These are phyloP conservation scores for Aspergillus ellipticus DNA, from an alignment of 495 filamentous ascomycete genomes.

Conservation along the genomic window DNA sequence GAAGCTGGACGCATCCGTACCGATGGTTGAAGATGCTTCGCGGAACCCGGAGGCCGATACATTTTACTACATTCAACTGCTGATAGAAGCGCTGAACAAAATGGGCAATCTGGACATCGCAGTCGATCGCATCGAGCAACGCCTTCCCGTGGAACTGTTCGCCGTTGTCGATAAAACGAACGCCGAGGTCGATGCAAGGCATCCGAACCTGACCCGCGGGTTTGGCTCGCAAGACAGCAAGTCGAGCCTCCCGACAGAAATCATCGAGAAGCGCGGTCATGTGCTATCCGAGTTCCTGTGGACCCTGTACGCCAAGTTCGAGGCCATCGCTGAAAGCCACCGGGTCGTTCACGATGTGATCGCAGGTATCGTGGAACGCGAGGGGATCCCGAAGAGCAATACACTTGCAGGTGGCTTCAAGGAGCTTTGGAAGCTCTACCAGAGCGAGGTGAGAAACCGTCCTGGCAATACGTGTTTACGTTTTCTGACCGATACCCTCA, in stretches of 20 bases:
- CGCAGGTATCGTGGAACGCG: conserved; percentile 72
- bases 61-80: conserved; percentile 83
- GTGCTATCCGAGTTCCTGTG: conserved; percentile 86
- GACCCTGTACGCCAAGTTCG: conserved; percentile 94
- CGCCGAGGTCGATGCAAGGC: conserved; percentile 84
- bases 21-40: conserved; percentile 80
- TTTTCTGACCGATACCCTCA: conserved; percentile 42
- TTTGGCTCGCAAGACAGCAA: conserved; percentile 46
- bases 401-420: conserved; percentile 75
- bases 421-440: conserved; percentile 90
- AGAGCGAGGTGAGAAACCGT: conserved; percentile 56
- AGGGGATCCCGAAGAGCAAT: conserved; percentile 53
- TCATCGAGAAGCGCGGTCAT: conserved; percentile 68
- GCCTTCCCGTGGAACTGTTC: conserved; percentile 91
- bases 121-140: conserved; percentile 84
- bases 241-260: conserved; percentile 57
- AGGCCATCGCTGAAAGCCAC: conserved; percentile 93
- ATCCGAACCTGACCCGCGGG: conserved; percentile 65
- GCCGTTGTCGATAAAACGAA: conserved; percentile 92
- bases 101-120: conserved; percentile 81
- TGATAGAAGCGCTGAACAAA: conserved; percentile 85
- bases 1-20: conserved; percentile 63
- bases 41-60: conserved; percentile 93
- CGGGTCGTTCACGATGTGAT: conserved; percentile 90
- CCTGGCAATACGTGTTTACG: not conserved